phyloP scores from a whole-genome alignment of 805 yeast species.

The Schwanniomyces yamadae region DNA sequence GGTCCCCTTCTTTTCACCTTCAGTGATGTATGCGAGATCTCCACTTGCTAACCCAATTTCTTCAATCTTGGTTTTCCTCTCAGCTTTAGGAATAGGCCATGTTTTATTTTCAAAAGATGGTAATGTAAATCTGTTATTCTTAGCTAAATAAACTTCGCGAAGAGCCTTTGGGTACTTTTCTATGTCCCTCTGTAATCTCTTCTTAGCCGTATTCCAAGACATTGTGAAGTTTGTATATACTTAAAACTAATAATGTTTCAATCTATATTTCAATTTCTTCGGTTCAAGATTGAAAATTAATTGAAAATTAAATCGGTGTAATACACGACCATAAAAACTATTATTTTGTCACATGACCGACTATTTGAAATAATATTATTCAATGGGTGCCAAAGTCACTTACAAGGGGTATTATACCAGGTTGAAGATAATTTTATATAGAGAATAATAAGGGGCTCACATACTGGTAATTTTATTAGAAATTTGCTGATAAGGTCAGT shows the following conservation, averaged over 20 bases:
- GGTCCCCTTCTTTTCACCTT: constrained; percentile 73
- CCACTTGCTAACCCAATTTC: constrained; percentile 69
- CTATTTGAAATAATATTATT: no score
- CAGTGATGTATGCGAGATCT: constrained; percentile 70
- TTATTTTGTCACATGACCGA: no score
- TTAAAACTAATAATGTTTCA: not conserved
- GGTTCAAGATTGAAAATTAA: constrained; percentile 2
- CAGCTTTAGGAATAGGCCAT: constrained; percentile 21
- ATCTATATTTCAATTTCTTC: not conserved
- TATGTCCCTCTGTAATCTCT: constrained; percentile 36
- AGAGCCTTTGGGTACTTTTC: constrained; percentile 31
- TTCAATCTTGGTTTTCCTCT: constrained; percentile 43
- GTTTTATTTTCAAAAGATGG: constrained; percentile 33
- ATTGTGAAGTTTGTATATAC: constrained; percentile 12
- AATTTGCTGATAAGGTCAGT: no score
- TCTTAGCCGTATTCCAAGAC: constrained; percentile 33
- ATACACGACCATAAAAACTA: no score
- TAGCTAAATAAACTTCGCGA: constrained; percentile 23
- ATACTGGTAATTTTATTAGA: no score
- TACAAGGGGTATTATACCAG: no score
- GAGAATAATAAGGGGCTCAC: no score
- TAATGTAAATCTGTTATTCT: constrained; percentile 25
- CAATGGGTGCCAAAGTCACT: no score
- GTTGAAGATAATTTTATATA: no score
- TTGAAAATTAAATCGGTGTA: no score